A percentile compares a stretch with the other conserved stretches of the same genome.
Evolutionary conservation across 1,139 yeast species (phyloP).

Genomic region (Pneumocystis wakefieldiae): DNA sequence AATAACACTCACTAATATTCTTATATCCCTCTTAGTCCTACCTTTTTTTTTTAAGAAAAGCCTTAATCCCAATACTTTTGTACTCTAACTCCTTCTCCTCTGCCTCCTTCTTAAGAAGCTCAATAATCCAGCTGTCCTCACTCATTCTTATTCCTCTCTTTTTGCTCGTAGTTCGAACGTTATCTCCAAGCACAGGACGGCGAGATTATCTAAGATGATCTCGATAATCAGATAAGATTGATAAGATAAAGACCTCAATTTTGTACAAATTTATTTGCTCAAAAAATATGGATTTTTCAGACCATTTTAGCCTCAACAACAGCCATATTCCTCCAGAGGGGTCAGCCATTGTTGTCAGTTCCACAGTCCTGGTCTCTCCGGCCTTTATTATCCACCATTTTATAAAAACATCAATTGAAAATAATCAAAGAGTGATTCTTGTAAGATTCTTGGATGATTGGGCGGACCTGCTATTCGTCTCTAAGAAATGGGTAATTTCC

Average conservation of each 20-base stretch:
- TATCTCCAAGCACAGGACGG: neutral
- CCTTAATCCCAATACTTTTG: neutral
- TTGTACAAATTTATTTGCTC: neutral
- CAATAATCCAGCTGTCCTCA: neutral
- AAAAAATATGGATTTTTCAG: slow-evolving; percentile 9
- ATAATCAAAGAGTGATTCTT: slow-evolving; percentile 6
- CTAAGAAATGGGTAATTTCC: slow-evolving; percentile 9
- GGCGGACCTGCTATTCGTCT: slow-evolving; percentile 6
- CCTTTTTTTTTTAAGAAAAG: neutral
- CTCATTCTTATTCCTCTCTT: neutral
- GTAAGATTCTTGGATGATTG: slow-evolving; percentile 11
- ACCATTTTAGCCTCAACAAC: slow-evolving; percentile 7
- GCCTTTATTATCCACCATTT: neutral
- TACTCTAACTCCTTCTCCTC: neutral
- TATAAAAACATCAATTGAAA: neutral
- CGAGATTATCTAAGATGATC: neutral
- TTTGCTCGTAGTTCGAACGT: neutral
- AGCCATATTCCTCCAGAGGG: neutral
- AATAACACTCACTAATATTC: too few relatives aligned
- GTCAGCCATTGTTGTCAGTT: neutral
- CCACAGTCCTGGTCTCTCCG: neutral
- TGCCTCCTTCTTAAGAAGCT: slow-evolving; percentile 9
- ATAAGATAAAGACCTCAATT: too few relatives aligned
- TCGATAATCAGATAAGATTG: too few relatives aligned
- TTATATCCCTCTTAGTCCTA: neutral